Conservation (phyloP, 169 alveolate genomes). For the Plasmodium reichenowi region DNA sequence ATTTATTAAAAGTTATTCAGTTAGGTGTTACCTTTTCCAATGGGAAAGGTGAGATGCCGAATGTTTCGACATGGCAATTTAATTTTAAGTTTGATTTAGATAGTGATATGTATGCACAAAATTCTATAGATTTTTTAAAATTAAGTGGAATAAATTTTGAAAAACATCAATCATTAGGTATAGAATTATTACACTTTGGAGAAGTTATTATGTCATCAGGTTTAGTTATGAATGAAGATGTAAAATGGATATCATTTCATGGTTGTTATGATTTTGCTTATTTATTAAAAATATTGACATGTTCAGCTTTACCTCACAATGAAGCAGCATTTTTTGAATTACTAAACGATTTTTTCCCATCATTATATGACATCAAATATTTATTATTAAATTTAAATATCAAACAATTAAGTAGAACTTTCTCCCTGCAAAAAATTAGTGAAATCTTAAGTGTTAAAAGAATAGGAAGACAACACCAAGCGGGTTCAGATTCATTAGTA, state of each 20-base stretch:
- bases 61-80: slow-evolving; percentile 97
- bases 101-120: slow-evolving; percentile 93
- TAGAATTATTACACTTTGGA: slow-evolving; percentile 95
- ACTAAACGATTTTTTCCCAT: slow-evolving; percentile 94
- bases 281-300: slow-evolving; percentile 92
- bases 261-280: slow-evolving; percentile 99
- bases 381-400: slow-evolving; percentile 91
- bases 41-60: slow-evolving; percentile 91
- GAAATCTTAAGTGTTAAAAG: slow-evolving; percentile 91
- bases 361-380: slow-evolving; percentile 95
- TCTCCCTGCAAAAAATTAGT: slow-evolving; percentile 90
- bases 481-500: slow-evolving; percentile 98
- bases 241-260: slow-evolving; percentile 98
- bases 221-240: slow-evolving; percentile 95
- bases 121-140: slow-evolving; percentile 94
- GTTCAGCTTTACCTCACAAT: slow-evolving; percentile 93
- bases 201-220: slow-evolving; percentile 96
- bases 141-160: slow-evolving; percentile 98
- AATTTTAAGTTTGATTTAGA: slow-evolving; percentile 95
- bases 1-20: slow-evolving; percentile 95
- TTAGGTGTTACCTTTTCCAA: slow-evolving; percentile 97
- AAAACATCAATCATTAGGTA: slow-evolving; percentile 93
- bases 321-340: slow-evolving; percentile 93
- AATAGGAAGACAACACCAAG: slow-evolving; percentile 98
- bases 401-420: slow-evolving; percentile 86